These are phyloP conservation scores for Ophiosphaerella narmari DNA, from an alignment of 2,329 filamentous ascomycete genomes.

Conservation along the genomic window DNA sequence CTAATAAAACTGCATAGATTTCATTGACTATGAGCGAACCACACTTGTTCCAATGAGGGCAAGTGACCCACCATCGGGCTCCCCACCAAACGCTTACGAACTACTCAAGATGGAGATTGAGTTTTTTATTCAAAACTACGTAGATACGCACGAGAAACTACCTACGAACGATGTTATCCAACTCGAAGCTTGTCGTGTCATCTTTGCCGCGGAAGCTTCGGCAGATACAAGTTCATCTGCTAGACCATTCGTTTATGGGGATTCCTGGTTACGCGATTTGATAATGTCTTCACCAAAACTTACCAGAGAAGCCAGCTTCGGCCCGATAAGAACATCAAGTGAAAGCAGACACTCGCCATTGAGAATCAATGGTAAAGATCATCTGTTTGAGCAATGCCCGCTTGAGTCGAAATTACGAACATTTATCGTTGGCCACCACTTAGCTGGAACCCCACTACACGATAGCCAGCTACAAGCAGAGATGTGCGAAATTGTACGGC, in stretches of 20 bases:
- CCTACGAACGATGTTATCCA: conserved; percentile 28
- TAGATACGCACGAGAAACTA: conserved; percentile 23
- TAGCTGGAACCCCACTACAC: conserved; percentile 1
- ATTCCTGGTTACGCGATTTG: conserved; percentile 31
- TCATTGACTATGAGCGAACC: conserved; percentile 25
- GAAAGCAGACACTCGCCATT: conserved; percentile 20
- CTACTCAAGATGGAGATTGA: conserved; percentile 31
- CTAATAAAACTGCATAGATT: conserved; percentile 10
- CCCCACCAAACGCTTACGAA: conserved; percentile 31
- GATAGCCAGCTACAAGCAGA: conserved; percentile 24
- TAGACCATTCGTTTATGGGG: conserved; percentile 1
- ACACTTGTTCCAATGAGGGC: conserved; percentile 26
- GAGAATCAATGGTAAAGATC: conserved; percentile 18
- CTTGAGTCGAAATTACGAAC: conserved; percentile 23
- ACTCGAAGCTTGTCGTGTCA: conserved; percentile 32
- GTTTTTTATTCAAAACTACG: conserved; percentile 25
- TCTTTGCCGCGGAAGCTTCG: conserved; percentile 28
- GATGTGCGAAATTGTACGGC: conserved; percentile 26
- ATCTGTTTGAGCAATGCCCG: conserved; percentile 30
- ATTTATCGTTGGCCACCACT: conserved; percentile 15
- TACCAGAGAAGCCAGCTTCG: conserved; percentile 22
- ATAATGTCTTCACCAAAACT: conserved; percentile 28
- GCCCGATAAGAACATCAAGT: conserved; percentile 20
- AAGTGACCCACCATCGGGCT: conserved; percentile 24
- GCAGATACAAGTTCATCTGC: not conserved